Percentiles rank a stretch among this genome's conserved stretches.
phyloP scores from a whole-genome alignment of 2,329 filamentous ascomycete species.

The Sporothrix euskadiensis region DNA sequence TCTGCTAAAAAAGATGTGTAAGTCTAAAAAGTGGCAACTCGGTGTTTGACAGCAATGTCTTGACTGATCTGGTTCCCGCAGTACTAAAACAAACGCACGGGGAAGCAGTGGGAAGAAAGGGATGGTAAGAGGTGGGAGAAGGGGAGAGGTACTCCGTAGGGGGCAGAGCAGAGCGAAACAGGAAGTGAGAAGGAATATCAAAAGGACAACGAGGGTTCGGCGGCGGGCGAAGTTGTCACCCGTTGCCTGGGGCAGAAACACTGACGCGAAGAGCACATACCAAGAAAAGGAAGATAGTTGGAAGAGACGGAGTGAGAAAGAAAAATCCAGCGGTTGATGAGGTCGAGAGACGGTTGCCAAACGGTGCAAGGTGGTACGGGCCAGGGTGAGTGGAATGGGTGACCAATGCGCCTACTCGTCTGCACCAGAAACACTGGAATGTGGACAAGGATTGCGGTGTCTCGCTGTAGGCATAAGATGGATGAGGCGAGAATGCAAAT shows the following conservation, averaged over 20 bases:
- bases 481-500: constrained; percentile 4
- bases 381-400: constrained; percentile 20
- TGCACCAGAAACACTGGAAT: constrained; percentile 23
- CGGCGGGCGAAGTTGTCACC: background rate
- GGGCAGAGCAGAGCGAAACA: constrained; percentile 13
- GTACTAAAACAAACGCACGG: constrained; percentile 21
- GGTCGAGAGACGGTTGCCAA: constrained; percentile 12
- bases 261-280: constrained; percentile 17
- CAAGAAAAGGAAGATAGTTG: background rate
- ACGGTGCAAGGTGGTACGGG: constrained; percentile 14
- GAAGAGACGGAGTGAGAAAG: background rate
- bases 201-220: constrained; percentile 8
- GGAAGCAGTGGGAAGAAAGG: constrained; percentile 6
- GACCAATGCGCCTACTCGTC: constrained; percentile 13
- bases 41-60: constrained; percentile 20
- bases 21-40: constrained; percentile 28
- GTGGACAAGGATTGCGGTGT: constrained; percentile 18
- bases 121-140: background rate
- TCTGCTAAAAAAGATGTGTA: constrained; percentile 16
- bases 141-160: background rate
- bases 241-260: constrained; percentile 23
- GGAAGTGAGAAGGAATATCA: background rate
- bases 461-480: background rate
- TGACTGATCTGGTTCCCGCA: constrained; percentile 14
- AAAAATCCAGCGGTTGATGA: background rate